phyloP scores from a whole-genome alignment of 1,284 basidiomycete genomes.

The Sparassis latifolia region DNA sequence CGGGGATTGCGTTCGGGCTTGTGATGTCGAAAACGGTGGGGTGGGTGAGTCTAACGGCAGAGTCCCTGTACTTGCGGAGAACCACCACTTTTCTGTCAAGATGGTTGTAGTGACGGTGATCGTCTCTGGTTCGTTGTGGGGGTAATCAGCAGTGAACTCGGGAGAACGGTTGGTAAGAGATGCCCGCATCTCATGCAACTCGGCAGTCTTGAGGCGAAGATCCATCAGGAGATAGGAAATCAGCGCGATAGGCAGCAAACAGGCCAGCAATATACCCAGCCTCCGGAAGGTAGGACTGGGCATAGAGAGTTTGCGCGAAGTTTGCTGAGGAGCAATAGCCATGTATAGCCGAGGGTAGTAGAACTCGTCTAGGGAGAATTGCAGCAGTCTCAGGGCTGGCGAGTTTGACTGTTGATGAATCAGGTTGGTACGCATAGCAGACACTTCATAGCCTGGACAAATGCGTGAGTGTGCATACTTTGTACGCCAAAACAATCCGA shows the following conservation, averaged over 20 bases:
- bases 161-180: slow-evolving; percentile 4
- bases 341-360: slow-evolving; percentile 44
- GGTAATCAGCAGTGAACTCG: slow-evolving; percentile 1
- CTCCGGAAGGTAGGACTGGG: not conserved
- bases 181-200: slow-evolving; percentile 7
- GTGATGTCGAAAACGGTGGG: not conserved
- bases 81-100: slow-evolving; percentile 9
- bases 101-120: slow-evolving; percentile 17
- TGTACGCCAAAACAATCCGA: not conserved
- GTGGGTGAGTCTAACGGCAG: not conserved
- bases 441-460: slow-evolving; percentile 35
- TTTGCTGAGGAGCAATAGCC: slow-evolving; percentile 7
- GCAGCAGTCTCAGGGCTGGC: slow-evolving; percentile 36
- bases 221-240: slow-evolving; percentile 8
- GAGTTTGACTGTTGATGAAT: slow-evolving; percentile 33
- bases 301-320: not conserved
- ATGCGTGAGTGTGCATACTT: not conserved
- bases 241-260: slow-evolving; percentile 6
- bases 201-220: slow-evolving; percentile 9
- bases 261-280: slow-evolving; percentile 5
- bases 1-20: no score
- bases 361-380: slow-evolving; percentile 48
- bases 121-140: slow-evolving; percentile 10
- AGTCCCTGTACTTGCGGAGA: not conserved
- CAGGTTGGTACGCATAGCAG: slow-evolving; percentile 41